Evolutionary conservation across 176 grass and related monocot genomes (phyloP).

Genomic region (Thalia dealbata): DNA sequence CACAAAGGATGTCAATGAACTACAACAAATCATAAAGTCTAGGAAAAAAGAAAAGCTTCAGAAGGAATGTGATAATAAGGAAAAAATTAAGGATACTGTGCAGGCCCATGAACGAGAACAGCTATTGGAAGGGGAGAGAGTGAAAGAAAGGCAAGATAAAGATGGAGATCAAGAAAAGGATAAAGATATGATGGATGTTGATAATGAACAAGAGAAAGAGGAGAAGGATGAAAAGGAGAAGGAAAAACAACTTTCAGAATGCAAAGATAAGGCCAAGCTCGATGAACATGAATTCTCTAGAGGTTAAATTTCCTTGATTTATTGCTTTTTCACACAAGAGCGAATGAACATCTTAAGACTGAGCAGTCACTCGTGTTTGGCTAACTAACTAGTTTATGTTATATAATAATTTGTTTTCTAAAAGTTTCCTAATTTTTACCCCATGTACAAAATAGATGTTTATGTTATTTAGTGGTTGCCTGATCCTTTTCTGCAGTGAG

Average conservation of each 20-base stretch:
- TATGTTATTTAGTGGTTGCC: no score
- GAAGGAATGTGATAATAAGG: constrained; percentile 54
- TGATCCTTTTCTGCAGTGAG: no score
- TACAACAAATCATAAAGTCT: constrained; percentile 85
- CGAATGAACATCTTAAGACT: background rate
- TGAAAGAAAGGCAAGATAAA: constrained; percentile 51
- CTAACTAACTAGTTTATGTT: background rate
- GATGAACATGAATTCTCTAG: constrained; percentile 45
- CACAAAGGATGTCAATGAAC: constrained; percentile 74
- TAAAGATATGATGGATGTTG: constrained; percentile 29
- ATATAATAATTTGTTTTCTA: no score
- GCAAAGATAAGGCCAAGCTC: constrained; percentile 48
- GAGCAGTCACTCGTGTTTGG: background rate
- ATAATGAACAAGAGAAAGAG: constrained; percentile 32
- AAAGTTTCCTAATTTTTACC: no score
- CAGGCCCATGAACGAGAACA: constrained; percentile 43
- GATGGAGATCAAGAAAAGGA: constrained; percentile 62
- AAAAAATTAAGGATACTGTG: constrained; percentile 59
- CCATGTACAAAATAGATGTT: no score
- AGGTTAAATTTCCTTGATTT: constrained; percentile 31
- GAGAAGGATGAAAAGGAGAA: constrained; percentile 54
- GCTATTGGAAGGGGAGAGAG: constrained; percentile 35
- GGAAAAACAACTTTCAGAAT: constrained; percentile 45
- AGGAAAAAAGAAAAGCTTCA: constrained; percentile 51
- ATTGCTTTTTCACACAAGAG: constrained; percentile 7